These are phyloP conservation scores for Calophaca sinica DNA, from an alignment of 306 rosid species.

Conservation along the genomic window DNA sequence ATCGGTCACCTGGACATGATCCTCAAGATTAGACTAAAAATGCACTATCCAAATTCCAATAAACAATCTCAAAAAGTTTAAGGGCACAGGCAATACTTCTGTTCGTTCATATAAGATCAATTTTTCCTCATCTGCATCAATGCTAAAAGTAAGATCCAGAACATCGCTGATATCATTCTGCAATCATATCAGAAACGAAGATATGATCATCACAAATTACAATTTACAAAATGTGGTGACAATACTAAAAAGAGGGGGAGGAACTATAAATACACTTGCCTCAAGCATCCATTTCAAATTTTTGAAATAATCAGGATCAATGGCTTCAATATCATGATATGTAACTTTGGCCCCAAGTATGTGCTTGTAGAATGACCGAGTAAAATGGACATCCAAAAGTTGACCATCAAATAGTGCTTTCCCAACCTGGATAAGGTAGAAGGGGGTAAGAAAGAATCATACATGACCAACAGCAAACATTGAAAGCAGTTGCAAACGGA, in stretches of 20 bases:
- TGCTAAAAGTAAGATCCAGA: conserved; percentile 93
- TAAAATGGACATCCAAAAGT: conserved; percentile 97
- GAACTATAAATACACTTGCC: conserved; percentile 53
- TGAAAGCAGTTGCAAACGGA: conserved; percentile 37
- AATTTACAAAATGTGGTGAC: conserved; percentile 18
- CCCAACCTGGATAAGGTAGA: conserved; percentile 74
- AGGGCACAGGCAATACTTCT: conserved; percentile 63
- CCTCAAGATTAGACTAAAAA: conserved; percentile 43
- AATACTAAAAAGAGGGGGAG: background rate
- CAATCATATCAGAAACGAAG: conserved; percentile 36
- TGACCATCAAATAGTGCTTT: conserved; percentile 98
- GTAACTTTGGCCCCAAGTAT: conserved; percentile 94
- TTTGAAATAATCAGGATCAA: conserved; percentile 92
- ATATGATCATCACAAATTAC: conserved; percentile 38
- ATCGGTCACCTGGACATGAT: conserved; percentile 84
- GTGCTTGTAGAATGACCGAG: conserved; percentile 99
- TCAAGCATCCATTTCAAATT: conserved; percentile 99
- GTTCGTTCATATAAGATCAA: conserved; percentile 89
- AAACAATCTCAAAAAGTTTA: conserved; percentile 19
- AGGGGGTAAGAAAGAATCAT: conserved; percentile 41
- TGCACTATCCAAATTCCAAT: conserved; percentile 37
- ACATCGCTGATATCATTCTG: conserved; percentile 93
- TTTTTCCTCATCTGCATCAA: conserved; percentile 98
- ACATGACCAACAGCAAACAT: conserved; percentile 34
- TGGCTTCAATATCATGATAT: conserved; percentile 99